Base-by-base conservation (phyloP, 345 rosid species). In the Euphorbia peplus region DNA sequence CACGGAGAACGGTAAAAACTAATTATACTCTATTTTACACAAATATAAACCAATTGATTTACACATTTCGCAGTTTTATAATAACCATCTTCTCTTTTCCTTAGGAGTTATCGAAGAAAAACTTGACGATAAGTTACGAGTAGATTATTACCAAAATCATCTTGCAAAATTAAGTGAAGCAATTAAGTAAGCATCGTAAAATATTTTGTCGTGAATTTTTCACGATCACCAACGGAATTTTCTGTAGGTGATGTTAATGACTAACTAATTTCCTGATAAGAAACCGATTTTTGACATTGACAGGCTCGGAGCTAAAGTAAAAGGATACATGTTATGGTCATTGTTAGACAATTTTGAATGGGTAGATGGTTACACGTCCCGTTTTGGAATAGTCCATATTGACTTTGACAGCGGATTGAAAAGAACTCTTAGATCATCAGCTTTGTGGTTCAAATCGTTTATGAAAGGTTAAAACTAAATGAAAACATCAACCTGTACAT, bases 1-100 rank as follows among this genome's bases (percentile, higher is more conserved):
- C 39, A 73, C 76, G 0, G 71, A 73, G 37, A 73, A 73, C 14
- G 71, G 75, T 71, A n/a, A 51, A 29, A 12, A 12, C 14, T 44
- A 39, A 39, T 39, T 39, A 39, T 39, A 39, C 12, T 11, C 18
- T 44, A 44, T 7, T 32, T 32, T 32, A 1, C 11, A 39, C 6
- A 39, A 39, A 39, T 1, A 39, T 4, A 4, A 39, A 8, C 11
- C 6, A 39, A 4, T 39, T 4, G 42, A 39, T 39, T 39, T 35
- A 1, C 42, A 39, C 42, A 39, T 32, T 32, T 39, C 42, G 9
- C 9, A 39, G 11, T 4, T 4, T 4, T 4, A 44, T 11, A 44
- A 44, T 44, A 44, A 44, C 15, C 15, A 44, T 7, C 14, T 44
- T 39, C 10, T 44, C 12, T 44, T 11, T 44, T 44, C 1, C 0